phyloP scores from a whole-genome alignment of 495 filamentous ascomycete species.

The Aspergillus wentii region DNA sequence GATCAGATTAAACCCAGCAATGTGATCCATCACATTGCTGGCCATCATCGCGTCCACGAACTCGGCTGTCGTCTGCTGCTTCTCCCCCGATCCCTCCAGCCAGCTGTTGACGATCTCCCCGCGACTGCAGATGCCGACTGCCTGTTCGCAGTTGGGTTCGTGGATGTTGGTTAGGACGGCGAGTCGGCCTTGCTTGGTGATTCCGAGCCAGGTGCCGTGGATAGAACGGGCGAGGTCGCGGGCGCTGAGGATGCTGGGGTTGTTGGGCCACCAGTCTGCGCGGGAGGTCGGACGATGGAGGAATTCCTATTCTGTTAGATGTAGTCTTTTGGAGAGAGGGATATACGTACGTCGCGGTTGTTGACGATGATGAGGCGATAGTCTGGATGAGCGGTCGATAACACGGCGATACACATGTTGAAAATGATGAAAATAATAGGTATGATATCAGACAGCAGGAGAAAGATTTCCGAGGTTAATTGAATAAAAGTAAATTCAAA shows the following conservation, averaged over 20 bases:
- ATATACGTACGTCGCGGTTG: slow-evolving; percentile 65
- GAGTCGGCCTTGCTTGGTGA: slow-evolving; percentile 69
- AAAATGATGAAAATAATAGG: too few relatives aligned
- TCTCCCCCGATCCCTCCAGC: slow-evolving; percentile 37
- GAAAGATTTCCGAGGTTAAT: too few relatives aligned
- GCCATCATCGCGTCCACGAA: slow-evolving; percentile 57
- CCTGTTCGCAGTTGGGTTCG: slow-evolving; percentile 46
- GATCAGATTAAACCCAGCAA: slow-evolving; percentile 76
- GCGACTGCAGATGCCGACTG: slow-evolving; percentile 55
- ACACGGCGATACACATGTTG: slow-evolving; percentile 77
- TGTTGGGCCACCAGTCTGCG: slow-evolving; percentile 68
- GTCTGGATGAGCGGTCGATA: slow-evolving; percentile 73
- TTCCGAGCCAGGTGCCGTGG: slow-evolving; percentile 77
- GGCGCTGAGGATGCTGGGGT: slow-evolving; percentile 50
- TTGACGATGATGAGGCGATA: slow-evolving; percentile 77
- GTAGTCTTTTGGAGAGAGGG: neutral
- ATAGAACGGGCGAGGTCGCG: slow-evolving; percentile 51
- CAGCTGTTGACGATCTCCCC: slow-evolving; percentile 74
- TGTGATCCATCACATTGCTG: slow-evolving; percentile 51
- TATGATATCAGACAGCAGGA: too few relatives aligned
- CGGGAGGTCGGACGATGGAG: slow-evolving; percentile 73
- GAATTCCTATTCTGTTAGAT: slow-evolving; percentile 50
- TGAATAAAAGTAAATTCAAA: too few relatives aligned
- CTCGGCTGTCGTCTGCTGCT: slow-evolving; percentile 34
- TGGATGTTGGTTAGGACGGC: slow-evolving; percentile 83